phyloP scores from a whole-genome alignment of 2,329 filamentous ascomycete species.

The Capronia coronata region DNA sequence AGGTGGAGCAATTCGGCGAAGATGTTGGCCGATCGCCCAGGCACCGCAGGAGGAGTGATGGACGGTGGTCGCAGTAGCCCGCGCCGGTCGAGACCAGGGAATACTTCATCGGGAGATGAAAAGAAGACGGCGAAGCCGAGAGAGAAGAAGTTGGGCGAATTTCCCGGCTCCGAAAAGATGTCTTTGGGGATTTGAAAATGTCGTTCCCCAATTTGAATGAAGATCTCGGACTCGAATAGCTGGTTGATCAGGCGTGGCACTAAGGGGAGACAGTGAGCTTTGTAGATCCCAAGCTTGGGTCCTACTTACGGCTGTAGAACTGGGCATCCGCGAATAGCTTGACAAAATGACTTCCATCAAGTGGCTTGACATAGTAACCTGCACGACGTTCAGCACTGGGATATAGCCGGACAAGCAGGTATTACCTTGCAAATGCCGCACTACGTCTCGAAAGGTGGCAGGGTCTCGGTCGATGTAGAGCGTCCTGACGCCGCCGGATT shows the following conservation, averaged over 20 bases:
- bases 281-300: not conserved
- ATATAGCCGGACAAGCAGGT: not conserved
- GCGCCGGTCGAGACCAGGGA: conserved; percentile 74
- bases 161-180: conserved; percentile 75
- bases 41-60: conserved; percentile 74
- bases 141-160: conserved; percentile 93
- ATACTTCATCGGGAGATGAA: conserved; percentile 68
- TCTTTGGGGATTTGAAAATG: conserved; percentile 88
- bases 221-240: conserved; percentile 85
- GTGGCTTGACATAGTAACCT: conserved; percentile 77
- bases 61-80: conserved; percentile 78
- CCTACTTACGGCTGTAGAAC: conserved; percentile 72
- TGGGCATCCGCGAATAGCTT: conserved; percentile 90
- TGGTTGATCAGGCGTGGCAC: conserved; percentile 85
- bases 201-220: conserved; percentile 78
- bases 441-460: conserved; percentile 79
- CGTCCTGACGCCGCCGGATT: conserved; percentile 61
- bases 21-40: conserved; percentile 71
- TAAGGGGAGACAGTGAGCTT: conserved; percentile 35
- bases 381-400: conserved; percentile 4
- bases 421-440: conserved; percentile 71
- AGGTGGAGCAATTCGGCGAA: conserved; percentile 78
- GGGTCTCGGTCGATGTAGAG: conserved; percentile 95
- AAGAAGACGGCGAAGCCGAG: conserved; percentile 87
- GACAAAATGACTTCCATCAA: conserved; percentile 80